Base-by-base conservation (phyloP, 208 protist genomes). In the Acanthamoeba sp. region DNA sequence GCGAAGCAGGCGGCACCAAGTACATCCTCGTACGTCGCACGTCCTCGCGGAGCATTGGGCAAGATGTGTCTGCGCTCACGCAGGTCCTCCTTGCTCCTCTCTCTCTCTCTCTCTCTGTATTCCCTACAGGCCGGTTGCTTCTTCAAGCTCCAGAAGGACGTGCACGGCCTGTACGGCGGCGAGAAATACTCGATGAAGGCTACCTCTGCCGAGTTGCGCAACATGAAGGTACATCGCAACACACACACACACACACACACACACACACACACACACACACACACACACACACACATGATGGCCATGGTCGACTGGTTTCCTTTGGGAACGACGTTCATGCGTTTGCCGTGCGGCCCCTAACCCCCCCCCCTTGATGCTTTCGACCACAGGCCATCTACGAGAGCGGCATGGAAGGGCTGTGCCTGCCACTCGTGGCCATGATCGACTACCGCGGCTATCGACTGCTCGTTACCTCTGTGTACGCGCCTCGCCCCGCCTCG, bases 391-490 rank as follows among this genome's bases (percentile, higher is more conserved):
- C 57, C 18, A 92, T 92, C n/a, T 73, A 92, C 34, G 57, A 92
- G 10, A 73, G 87, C 45, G 87, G 59, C 7, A 76, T 48, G 40
- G 87, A 92, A 52, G 87, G 87, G 29, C 59, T 92, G 5, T 73
- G 87, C 40, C 4, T 92, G 29, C 87, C 87, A 0, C 40, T 92
- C 3, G 87, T 76, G 45, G 48, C 87, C 38, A 92, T 92, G 87
- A 92, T 92, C 40, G 87, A 92, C 62, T 92, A 92, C 22, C 34
- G 87, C 89, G 87, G 87, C 57, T 92, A 92, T 73, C 87, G 87
- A 34, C 50, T 92, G 27, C 59, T 92, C 4, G 87, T 92, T 1
- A 40, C 50, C 6, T 66, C 87, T 22, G 59, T 92, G 87, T 92
- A 89, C n/a, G 80, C 29, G 59, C 7, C 7, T 66, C 2, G 12